These are phyloP conservation scores for Tinospora cordifolia DNA, from an alignment of 164 flowering plant genomes.

Conservation along the genomic window DNA sequence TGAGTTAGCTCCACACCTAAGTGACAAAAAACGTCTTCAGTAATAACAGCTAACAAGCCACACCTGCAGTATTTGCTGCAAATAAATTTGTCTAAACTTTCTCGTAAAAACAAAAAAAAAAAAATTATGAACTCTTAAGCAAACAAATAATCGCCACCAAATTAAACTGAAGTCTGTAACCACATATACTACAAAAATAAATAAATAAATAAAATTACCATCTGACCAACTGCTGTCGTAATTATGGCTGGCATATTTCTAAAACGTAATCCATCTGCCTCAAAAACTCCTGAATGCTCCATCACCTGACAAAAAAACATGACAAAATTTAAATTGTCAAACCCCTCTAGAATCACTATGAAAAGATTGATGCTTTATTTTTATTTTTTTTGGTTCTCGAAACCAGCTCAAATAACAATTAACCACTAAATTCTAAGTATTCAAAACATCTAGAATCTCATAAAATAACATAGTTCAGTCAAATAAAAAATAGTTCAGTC, in stretches of 20 bases:
- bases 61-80: background rate
- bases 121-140: background rate
- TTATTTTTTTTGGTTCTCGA: too few relatives aligned
- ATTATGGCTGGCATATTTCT: conserved; percentile 41
- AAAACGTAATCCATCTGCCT: conserved; percentile 37
- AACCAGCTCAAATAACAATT: too few relatives aligned
- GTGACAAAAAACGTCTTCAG: too few relatives aligned
- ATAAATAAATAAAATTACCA: conserved; percentile 34
- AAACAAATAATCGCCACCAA: background rate
- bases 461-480: too few relatives aligned
- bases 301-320: conserved; percentile 31
- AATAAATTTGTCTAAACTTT: background rate
- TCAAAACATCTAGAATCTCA: too few relatives aligned
- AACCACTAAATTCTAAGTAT: too few relatives aligned
- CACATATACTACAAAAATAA: background rate
- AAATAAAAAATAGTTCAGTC: too few relatives aligned
- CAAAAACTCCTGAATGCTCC: conserved; percentile 56
- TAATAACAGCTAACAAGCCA: too few relatives aligned
- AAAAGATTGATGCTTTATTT: background rate
- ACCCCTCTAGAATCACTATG: background rate
- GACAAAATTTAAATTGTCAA: background rate
- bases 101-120: background rate
- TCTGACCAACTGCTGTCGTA: conserved; percentile 74
- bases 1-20: too few relatives aligned
- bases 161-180: background rate